These are phyloP conservation scores for Eucalyptus viminalis DNA, from an alignment of 345 rosid species.

Conservation along the genomic window DNA sequence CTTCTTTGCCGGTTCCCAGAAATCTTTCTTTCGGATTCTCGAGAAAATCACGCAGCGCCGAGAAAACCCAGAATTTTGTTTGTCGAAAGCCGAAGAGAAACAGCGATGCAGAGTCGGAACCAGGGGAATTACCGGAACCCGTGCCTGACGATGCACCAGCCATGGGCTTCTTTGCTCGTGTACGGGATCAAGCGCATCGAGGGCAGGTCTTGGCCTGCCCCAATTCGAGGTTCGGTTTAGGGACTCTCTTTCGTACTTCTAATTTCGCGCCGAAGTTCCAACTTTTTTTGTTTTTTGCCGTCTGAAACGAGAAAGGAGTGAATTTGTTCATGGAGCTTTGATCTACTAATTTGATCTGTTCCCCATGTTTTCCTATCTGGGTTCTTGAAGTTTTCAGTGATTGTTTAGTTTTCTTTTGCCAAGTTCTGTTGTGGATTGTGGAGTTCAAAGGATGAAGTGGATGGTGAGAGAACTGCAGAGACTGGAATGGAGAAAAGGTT, in stretches of 20 bases:
- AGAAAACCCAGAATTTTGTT: too few relatives aligned
- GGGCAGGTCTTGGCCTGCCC: slow-evolving; percentile 32
- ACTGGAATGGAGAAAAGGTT: not conserved
- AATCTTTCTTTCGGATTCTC: not conserved
- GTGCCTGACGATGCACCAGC: too few relatives aligned
- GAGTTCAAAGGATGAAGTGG: not conserved
- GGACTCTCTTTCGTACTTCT: not conserved
- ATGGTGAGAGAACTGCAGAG: not conserved
- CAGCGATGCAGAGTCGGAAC: too few relatives aligned
- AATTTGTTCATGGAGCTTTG: not conserved
- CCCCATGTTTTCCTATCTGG: not conserved
- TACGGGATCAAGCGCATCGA: too few relatives aligned
- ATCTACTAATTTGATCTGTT: not conserved
- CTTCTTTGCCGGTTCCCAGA: not conserved
- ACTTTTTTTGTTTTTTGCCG: not conserved
- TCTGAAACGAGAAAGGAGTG: not conserved
- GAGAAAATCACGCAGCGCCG: too few relatives aligned
- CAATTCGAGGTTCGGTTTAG: slow-evolving; percentile 47
- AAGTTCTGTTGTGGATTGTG: not conserved
- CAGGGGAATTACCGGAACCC: too few relatives aligned
- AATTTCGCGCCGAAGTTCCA: not conserved
- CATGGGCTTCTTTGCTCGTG: too few relatives aligned
- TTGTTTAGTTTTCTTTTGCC: not conserved
- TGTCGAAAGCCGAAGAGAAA: too few relatives aligned
- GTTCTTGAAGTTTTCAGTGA: not conserved